phyloP scores from a whole-genome alignment of 768 basidiomycete genomes.

The Leccinum boreale region DNA sequence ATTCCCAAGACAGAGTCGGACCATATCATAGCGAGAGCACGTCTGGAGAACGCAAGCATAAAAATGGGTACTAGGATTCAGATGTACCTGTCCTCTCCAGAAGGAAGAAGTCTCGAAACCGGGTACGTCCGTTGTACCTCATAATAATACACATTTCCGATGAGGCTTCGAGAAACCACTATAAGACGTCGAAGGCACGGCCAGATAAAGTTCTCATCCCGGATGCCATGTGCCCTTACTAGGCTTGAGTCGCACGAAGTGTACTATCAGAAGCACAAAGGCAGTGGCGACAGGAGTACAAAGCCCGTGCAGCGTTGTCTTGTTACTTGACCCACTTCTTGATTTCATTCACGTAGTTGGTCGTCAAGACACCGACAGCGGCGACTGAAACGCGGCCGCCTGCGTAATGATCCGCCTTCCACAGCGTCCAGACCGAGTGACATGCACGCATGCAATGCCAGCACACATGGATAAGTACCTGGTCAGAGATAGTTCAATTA shows the following conservation, averaged over 20 bases:
- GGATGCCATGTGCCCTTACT: not conserved
- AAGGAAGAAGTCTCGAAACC: not conserved
- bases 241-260: not conserved
- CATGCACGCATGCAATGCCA: not conserved
- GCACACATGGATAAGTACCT: not conserved
- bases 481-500: not conserved
- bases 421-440: not conserved
- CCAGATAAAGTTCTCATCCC: not conserved
- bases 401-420: not conserved
- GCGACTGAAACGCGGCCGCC: not conserved
- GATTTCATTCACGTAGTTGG: conserved; percentile 1
- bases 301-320: not conserved
- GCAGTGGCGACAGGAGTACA: not conserved
- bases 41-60: not conserved
- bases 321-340: conserved; percentile 1
- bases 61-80: not conserved
- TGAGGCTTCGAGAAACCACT: not conserved
- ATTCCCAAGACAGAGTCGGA: too few relatives aligned
- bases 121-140: not conserved
- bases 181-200: not conserved
- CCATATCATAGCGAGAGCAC: not conserved
- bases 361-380: conserved; percentile 3
- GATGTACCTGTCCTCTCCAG: not conserved
- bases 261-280: not conserved
- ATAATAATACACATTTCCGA: not conserved